Conservation (phyloP, 176 grass and related monocot genomes). For the Lolium perenne region DNA sequence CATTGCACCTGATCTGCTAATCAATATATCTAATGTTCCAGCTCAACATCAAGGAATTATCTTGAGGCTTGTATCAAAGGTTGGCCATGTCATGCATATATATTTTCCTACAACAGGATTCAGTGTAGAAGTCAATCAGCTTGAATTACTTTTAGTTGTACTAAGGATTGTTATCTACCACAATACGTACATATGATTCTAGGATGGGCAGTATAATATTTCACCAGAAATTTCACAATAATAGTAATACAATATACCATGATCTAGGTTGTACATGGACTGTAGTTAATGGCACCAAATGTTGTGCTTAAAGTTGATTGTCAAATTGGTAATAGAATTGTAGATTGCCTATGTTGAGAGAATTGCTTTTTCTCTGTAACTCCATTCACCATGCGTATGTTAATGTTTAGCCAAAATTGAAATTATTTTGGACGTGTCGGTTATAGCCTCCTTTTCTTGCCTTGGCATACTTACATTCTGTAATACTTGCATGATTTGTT, state of each 20-base stretch:
- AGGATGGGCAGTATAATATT: background rate
- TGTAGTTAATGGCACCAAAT: conserved; percentile 1
- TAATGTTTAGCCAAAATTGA: background rate
- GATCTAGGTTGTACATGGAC: background rate
- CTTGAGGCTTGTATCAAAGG: conserved; percentile 86
- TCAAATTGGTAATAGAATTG: background rate
- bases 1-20: conserved; percentile 81
- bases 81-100: conserved; percentile 40
- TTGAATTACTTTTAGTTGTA: conserved; percentile 26
- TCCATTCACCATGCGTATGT: conserved; percentile 9
- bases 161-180: background rate
- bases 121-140: background rate
- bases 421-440: background rate
- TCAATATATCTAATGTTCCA: conserved; percentile 71
- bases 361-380: background rate
- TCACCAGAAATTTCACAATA: background rate
- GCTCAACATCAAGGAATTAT: conserved; percentile 88
- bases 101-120: conserved; percentile 1
- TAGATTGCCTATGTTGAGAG: background rate
- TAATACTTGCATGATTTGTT: conserved; percentile 5
- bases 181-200: background rate
- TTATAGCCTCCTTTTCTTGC: conserved; percentile 14
- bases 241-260: background rate
- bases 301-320: conserved; percentile 7
- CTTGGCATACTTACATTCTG: conserved; percentile 17